Percentiles rank a stretch among this genome's conserved stretches.
Conservation (phyloP, 495 filamentous ascomycete genomes). For the Peziza echinospora region DNA sequence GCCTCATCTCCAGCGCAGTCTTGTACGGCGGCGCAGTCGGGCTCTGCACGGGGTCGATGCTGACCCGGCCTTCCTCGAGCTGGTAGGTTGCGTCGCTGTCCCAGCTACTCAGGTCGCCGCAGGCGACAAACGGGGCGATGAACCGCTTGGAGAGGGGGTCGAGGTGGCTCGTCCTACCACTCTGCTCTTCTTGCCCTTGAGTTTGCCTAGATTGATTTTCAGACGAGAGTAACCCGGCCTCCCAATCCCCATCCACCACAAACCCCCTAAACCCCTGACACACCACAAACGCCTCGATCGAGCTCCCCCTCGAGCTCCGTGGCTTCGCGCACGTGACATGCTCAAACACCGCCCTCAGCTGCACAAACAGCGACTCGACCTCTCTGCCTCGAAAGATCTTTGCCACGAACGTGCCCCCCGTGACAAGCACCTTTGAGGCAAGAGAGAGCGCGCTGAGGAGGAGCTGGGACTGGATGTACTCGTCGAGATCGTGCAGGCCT, state of each 20-base stretch:
- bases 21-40: slow-evolving; percentile 92
- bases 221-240: slow-evolving; percentile 22
- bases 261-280: slow-evolving; percentile 66
- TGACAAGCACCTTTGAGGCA: slow-evolving; percentile 69
- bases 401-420: slow-evolving; percentile 87
- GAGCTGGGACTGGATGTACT: slow-evolving; percentile 89
- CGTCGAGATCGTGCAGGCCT: slow-evolving; percentile 87
- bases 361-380: slow-evolving; percentile 77
- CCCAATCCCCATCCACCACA: slow-evolving; percentile 33
- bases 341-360: slow-evolving; percentile 58
- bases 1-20: slow-evolving; percentile 60
- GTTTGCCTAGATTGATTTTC: slow-evolving; percentile 30
- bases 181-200: too few relatives aligned
- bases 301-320: slow-evolving; percentile 75
- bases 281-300: slow-evolving; percentile 88
- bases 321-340: slow-evolving; percentile 81
- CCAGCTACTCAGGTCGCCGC: slow-evolving; percentile 82
- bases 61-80: slow-evolving; percentile 50
- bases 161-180: slow-evolving; percentile 24
- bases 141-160: slow-evolving; percentile 34
- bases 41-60: slow-evolving; percentile 82
- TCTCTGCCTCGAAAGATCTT: slow-evolving; percentile 93
- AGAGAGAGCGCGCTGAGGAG: slow-evolving; percentile 86
- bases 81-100: slow-evolving; percentile 88
- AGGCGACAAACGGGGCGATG: slow-evolving; percentile 88